phyloP scores from a whole-genome alignment of 306 rosid genomes.

The Morella rubra region DNA sequence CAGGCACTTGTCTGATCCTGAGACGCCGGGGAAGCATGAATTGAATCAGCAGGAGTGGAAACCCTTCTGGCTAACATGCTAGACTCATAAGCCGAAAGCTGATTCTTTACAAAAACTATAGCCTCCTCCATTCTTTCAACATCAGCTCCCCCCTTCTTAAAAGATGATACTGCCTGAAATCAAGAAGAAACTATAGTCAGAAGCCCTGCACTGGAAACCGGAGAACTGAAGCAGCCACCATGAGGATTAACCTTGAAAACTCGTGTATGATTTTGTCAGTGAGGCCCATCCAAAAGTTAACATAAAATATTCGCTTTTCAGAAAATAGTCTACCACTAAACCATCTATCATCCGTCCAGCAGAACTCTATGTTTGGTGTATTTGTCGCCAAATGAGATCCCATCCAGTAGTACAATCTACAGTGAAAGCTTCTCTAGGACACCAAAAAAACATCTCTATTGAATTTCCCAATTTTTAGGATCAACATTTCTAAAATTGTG shows the following conservation, averaged over 20 bases:
- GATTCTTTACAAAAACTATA: conserved; percentile 61
- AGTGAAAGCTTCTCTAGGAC: conserved; percentile 18
- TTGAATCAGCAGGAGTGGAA: conserved; percentile 45
- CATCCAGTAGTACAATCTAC: background rate
- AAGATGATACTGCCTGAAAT: conserved; percentile 67
- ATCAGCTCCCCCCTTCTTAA: conserved; percentile 51
- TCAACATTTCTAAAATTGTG: conserved; percentile 10
- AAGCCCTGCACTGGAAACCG: conserved; percentile 16
- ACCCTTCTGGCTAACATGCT: conserved; percentile 41
- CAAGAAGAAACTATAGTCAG: conserved; percentile 30
- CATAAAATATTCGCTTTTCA: conserved; percentile 3
- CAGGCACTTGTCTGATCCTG: conserved; percentile 51
- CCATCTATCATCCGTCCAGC: conserved; percentile 15
- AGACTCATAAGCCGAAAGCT: conserved; percentile 58
- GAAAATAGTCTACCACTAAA: conserved; percentile 2
- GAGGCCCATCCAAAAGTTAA: conserved; percentile 16
- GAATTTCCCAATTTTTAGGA: conserved; percentile 12
- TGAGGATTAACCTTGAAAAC: conserved; percentile 19
- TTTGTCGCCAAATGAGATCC: background rate
- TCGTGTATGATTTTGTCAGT: conserved; percentile 10
- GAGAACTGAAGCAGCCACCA: conserved; percentile 18
- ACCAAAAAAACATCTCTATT: conserved; percentile 2
- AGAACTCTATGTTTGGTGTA: conserved; percentile 3
- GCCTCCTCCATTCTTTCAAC: conserved; percentile 69
- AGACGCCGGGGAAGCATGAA: conserved; percentile 38